phyloP scores from a whole-genome alignment of 2,329 filamentous ascomycete species.

The Colletotrichum sojae region DNA sequence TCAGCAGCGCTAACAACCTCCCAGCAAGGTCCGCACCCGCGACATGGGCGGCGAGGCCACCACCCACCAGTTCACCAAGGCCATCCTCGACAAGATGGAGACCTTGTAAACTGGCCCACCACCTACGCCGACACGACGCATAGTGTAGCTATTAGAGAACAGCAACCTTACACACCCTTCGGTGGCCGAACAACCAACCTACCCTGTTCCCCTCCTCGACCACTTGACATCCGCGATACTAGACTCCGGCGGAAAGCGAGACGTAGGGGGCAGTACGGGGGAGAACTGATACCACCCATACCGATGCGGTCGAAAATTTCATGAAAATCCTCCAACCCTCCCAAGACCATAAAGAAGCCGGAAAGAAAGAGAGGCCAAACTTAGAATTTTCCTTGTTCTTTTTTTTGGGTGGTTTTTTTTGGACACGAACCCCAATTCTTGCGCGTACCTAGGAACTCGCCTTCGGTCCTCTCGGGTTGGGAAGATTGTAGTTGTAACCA shows the following conservation, averaged over 20 bases:
- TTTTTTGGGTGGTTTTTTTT: conserved; percentile 13
- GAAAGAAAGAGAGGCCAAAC: background rate
- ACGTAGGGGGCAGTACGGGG: conserved; percentile 11
- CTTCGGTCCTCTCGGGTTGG: conserved; percentile 22
- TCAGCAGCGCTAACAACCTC: conserved; percentile 55
- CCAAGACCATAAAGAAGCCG: conserved; percentile 15
- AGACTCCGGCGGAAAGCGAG: conserved; percentile 19
- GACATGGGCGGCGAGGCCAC: conserved; percentile 95
- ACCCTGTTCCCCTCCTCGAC: background rate
- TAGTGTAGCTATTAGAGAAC: conserved; percentile 32
- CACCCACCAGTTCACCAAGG: conserved; percentile 95
- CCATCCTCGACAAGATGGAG: conserved; percentile 97
- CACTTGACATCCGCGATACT: conserved; percentile 4
- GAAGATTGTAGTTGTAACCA: conserved; percentile 42
- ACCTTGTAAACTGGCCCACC: conserved; percentile 64
- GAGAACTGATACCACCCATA: conserved; percentile 30
- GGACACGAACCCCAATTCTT: conserved; percentile 9
- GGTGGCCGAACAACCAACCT: conserved; percentile 13
- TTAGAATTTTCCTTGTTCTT: conserved; percentile 24
- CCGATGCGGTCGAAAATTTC: conserved; percentile 32
- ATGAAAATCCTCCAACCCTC: conserved; percentile 9
- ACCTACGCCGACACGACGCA: background rate
- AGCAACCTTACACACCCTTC: conserved; percentile 16
- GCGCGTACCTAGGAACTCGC: no score
- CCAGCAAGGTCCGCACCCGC: conserved; percentile 86